Conservation (phyloP, 306 rosid species). For the Vigna hirtella region DNA sequence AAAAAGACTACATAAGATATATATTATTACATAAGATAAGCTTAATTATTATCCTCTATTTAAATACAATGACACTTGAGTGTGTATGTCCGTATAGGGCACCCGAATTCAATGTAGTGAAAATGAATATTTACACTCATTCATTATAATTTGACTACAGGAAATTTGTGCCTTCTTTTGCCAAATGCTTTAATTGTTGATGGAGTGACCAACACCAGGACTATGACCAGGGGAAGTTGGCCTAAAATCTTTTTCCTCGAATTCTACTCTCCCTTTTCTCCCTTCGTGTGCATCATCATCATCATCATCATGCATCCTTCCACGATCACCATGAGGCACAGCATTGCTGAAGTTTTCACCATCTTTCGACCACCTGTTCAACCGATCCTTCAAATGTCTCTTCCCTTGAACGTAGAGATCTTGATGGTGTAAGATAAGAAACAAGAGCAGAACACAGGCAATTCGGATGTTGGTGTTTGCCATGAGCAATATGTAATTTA, state of each 20-base stretch:
- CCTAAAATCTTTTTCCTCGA: constrained; percentile 45
- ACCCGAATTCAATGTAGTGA: not conserved
- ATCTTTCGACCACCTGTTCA: constrained; percentile 9
- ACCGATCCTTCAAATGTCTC: constrained; percentile 48
- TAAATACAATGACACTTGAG: not conserved
- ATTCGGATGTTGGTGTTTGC: constrained; percentile 40
- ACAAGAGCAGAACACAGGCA: constrained; percentile 45
- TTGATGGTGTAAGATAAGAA: constrained; percentile 53
- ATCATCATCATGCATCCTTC: not conserved
- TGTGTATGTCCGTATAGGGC: not conserved
- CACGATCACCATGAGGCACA: not conserved
- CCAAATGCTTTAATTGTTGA: constrained; percentile 26
- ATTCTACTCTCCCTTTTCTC: not conserved
- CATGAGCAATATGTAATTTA: constrained; percentile 35
- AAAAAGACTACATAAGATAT: no score
- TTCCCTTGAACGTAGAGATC: constrained; percentile 50
- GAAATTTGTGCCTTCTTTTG: not conserved
- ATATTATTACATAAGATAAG: not conserved
- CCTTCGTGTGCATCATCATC: not conserved
- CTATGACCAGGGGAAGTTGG: constrained; percentile 53
- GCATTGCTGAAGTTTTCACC: not conserved
- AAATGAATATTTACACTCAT: constrained; percentile 5
- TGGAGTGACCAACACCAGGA: constrained; percentile 59
- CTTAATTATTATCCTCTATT: not conserved
- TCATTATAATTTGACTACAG: not conserved